These are phyloP conservation scores for Eutrema japonicum DNA, from an alignment of 345 rosid genomes.

Conservation along the genomic window DNA sequence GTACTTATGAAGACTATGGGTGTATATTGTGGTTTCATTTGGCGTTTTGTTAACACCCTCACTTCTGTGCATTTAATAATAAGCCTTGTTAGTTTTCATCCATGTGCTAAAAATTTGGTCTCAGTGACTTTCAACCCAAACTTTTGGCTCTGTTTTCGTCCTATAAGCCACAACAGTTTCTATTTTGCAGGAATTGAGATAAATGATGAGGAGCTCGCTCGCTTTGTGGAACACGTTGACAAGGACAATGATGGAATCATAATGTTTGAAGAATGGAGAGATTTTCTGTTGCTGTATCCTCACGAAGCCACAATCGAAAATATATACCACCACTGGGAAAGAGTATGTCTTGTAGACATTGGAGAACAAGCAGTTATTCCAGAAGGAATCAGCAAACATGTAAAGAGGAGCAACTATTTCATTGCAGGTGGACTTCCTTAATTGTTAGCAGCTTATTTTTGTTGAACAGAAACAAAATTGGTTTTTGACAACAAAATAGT, in stretches of 20 bases:
- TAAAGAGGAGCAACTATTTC: constrained; percentile 74
- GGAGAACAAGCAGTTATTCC: constrained; percentile 91
- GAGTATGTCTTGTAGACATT: constrained; percentile 85
- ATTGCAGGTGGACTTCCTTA: constrained; percentile 51
- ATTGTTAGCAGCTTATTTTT: neutral
- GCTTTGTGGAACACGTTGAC: constrained; percentile 89
- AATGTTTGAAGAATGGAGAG: constrained; percentile 95
- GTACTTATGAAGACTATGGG: neutral
- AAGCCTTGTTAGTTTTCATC: neutral
- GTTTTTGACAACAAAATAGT: constrained; percentile 11
- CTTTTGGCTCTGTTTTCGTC: constrained; percentile 44
- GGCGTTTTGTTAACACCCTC: constrained; percentile 7
- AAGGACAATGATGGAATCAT: constrained; percentile 91
- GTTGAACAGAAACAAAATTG: neutral
- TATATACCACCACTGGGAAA: constrained; percentile 85
- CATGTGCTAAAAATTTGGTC: neutral
- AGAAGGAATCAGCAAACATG: constrained; percentile 79
- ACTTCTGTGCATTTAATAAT: neutral
- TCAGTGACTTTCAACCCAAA: neutral
- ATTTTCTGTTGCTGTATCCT: constrained; percentile 85
- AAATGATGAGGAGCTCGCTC: constrained; percentile 84
- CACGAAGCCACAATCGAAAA: constrained; percentile 97
- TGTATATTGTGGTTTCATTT: constrained; percentile 7
- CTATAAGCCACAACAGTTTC: constrained; percentile 63
- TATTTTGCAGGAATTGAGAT: constrained; percentile 72